A percentile compares a stretch with the other conserved stretches of the same genome.
These are phyloP conservation scores for Chytriomyces sp. DNA, from an alignment of 192 early-diverging fungal species.

Conservation along the genomic window DNA sequence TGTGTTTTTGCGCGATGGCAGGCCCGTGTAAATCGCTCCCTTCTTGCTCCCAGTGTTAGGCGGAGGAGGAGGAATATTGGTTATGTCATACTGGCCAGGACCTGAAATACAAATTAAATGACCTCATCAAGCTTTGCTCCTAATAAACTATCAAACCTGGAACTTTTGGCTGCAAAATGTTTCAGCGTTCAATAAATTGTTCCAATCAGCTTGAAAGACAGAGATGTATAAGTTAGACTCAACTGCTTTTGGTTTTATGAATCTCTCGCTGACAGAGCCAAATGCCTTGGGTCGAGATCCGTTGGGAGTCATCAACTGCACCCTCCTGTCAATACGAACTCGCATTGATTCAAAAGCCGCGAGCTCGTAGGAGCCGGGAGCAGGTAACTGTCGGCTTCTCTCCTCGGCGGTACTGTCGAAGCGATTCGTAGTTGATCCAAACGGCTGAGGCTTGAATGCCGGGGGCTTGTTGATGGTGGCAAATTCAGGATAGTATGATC, in stretches of 20 bases:
- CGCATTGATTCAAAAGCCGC: constrained; percentile 25
- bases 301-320: constrained; percentile 25
- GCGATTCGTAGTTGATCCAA: constrained; percentile 49
- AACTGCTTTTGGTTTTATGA: constrained; percentile 28
- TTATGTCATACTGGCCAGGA: constrained; percentile 27
- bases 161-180: constrained; percentile 24
- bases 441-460: constrained; percentile 45
- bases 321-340: constrained; percentile 1
- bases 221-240: neutral
- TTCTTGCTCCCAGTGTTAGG: constrained; percentile 3
- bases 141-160: constrained; percentile 30
- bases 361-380: constrained; percentile 51
- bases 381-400: constrained; percentile 27
- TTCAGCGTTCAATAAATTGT: neutral
- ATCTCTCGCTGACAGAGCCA: constrained; percentile 45
- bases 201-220: neutral
- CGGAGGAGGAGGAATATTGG: constrained; percentile 19
- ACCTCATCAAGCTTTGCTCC: neutral
- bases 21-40: constrained; percentile 20
- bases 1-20: constrained; percentile 21
- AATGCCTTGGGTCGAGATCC: constrained; percentile 37
- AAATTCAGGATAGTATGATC: constrained; percentile 53
- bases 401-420: constrained; percentile 36
- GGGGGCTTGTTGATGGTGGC: constrained; percentile 39
- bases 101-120: neutral